Evolutionary conservation across 257 asterid genomes (phyloP), one percentile per base, ranked within the genome.

Genomic region (Penstemon barbatus): DNA sequence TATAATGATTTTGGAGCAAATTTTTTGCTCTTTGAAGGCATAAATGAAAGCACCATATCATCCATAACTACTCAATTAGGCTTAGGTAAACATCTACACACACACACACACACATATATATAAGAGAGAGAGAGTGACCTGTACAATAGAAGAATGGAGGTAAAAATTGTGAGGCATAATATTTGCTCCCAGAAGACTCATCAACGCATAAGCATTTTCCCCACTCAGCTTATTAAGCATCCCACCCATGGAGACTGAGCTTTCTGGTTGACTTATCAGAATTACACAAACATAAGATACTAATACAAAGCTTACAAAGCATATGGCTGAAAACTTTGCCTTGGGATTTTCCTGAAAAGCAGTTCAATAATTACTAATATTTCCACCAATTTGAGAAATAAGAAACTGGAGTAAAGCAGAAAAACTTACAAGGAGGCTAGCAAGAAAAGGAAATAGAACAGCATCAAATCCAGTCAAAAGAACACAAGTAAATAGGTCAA

Each of bases 141-240:
- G 90, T 58, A 91, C 95, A 75, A 91, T 69, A 63, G 97, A 89
- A 54, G 99, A 94, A 82, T 88, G 99, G 72, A 93, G 95, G 77
- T 90, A 93, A 81, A 93, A 81, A 71, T 85, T 93, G 82, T 93
- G 97, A 74, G 99, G 99, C 95, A 83, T 88, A 51, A 93, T 83
- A 82, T 83, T 89, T 74, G 99, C 91, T 75, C 99, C 99, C 71
- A 93, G 94, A 64, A 93, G 82, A 77, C 96, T 82, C 99, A 93
- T 93, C 84, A 94, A 76, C 12, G 85, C 87, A 75, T 82, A 94
- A 42, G 89, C 86, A 76, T 85, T 91, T 77, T 89, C 99, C 70
- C 97, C 97, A 69, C 81, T 85, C 76, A 91, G 81, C 81, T 82
- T 86, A 55, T 75, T 71, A 74, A 81, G 69, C 75, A 82, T 79